These are phyloP conservation scores for Endoconidiophora polonica DNA, from an alignment of 2,329 filamentous ascomycete genomes.

Conservation along the genomic window DNA sequence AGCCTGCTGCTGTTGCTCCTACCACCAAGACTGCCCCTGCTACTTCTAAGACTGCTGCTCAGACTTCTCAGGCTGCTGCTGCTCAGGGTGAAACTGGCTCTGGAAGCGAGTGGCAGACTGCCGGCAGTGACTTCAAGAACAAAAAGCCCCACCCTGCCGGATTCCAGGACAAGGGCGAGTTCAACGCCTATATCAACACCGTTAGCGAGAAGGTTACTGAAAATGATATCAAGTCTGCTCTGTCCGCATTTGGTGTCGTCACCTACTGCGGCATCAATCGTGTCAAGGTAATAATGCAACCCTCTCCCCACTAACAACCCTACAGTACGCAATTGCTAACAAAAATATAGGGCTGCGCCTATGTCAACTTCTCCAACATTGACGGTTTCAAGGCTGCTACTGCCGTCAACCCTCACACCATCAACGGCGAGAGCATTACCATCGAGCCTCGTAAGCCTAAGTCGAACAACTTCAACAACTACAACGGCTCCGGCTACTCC, in stretches of 20 bases:
- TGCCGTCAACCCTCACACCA: slow-evolving; percentile 66
- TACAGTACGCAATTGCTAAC: slow-evolving; percentile 12
- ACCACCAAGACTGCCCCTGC: slow-evolving; percentile 6
- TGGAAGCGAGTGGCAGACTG: slow-evolving; percentile 72
- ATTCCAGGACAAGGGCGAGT: slow-evolving; percentile 53
- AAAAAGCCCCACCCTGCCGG: slow-evolving; percentile 55
- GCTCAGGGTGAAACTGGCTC: slow-evolving; percentile 22
- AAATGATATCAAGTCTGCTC: slow-evolving; percentile 49
- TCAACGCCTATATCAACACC: slow-evolving; percentile 86
- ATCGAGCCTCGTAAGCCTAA: slow-evolving; percentile 83
- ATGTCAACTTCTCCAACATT: slow-evolving; percentile 75
- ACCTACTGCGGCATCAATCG: slow-evolving; percentile 64
- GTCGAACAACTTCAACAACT: slow-evolving; percentile 50
- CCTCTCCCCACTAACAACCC: background rate
- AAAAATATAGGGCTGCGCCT: slow-evolving; percentile 67
- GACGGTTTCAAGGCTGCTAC: slow-evolving; percentile 73
- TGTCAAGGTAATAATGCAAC: slow-evolving; percentile 47
- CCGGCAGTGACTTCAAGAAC: slow-evolving; percentile 67
- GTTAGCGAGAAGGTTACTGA: slow-evolving; percentile 77
- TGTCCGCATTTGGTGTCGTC: slow-evolving; percentile 57
- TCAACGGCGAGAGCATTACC: slow-evolving; percentile 66
- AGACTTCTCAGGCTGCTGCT: slow-evolving; percentile 22
- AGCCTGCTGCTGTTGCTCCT: slow-evolving; percentile 27
- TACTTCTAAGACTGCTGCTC: slow-evolving; percentile 16
- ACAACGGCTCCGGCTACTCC: slow-evolving; percentile 46